These are phyloP conservation scores for Heterobasidion occidentale DNA, from an alignment of 1,284 basidiomycete species.

Conservation along the genomic window DNA sequence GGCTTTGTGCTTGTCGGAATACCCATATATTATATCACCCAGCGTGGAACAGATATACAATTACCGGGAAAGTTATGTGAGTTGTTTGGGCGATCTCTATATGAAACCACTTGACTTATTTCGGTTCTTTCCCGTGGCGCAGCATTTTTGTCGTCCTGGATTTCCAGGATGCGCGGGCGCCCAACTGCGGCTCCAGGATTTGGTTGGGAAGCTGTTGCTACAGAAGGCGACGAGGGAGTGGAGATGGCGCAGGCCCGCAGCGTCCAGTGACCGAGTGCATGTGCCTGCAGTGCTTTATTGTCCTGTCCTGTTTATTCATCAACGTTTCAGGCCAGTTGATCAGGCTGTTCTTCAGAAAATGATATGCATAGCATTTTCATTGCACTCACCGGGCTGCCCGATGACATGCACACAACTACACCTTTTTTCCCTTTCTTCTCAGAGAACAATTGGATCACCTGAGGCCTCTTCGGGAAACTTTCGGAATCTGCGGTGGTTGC, in stretches of 20 bases:
- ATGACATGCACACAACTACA: too few species aligned
- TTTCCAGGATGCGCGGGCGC: slow-evolving; percentile 41
- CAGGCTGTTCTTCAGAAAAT: too few species aligned
- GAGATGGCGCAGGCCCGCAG: slow-evolving; percentile 37
- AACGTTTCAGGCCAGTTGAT: too few species aligned
- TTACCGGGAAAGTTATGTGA: slow-evolving; percentile 8
- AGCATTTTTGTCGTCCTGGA: slow-evolving; percentile 36
- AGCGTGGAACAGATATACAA: slow-evolving; percentile 24
- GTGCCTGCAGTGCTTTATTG: too few species aligned
- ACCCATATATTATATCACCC: slow-evolving; percentile 81
- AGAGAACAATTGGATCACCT: too few species aligned
- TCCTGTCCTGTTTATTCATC: too few species aligned
- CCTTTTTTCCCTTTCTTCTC: too few species aligned
- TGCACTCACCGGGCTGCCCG: too few species aligned
- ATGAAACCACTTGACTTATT: neutral
- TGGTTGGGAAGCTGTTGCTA: slow-evolving; percentile 71
- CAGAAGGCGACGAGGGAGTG: slow-evolving; percentile 59
- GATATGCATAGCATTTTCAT: too few species aligned
- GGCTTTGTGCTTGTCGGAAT: slow-evolving; percentile 70
- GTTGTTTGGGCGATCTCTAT: neutral
- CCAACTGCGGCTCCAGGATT: slow-evolving; percentile 33
- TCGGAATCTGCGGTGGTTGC: too few species aligned
- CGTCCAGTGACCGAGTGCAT: too few species aligned
- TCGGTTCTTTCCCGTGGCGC: neutral
- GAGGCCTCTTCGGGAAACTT: too few species aligned